Evolutionary conservation across 805 yeast genomes (phyloP), one percentile per base, ranked within the genome.

Genomic region (Zygosaccharomyces siamensis): DNA sequence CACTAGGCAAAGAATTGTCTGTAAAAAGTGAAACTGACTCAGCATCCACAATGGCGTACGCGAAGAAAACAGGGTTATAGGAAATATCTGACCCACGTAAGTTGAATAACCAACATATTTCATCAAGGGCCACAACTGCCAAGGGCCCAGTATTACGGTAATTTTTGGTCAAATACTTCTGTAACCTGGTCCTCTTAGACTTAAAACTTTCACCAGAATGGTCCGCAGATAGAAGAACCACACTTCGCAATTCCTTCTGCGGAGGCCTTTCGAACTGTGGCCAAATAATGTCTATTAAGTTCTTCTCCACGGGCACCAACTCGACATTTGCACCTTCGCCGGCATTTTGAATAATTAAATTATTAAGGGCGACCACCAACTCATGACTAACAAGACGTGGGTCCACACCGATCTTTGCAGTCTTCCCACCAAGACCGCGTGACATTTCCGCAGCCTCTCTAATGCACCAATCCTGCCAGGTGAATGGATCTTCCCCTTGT

Each of bases 21-120:
- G 82, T 70, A 61, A 83, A 88, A 12, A 88, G 68, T 4, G 62
- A 59, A 2, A 82, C 77, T 2, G 60, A 56, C 1, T 69, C 69
- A 2, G 81, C 56, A 2, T 69, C 69, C 3, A 60, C 31, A 8
- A 83, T 65, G 41, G 76, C 59, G 53, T 78, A 78, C 7, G 90
- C 73, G 67, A 81, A 89, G 64, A 92, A 93, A 1, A 89, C 92
- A 0, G 98, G 97, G 60, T 84, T 84, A 63, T 77, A 92, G 4
- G 83, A 83, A 50, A 92, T 83, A 64, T 92, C 98, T 20, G 76
- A 78, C 4, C 90, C 87, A 54, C 99, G 79, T 48, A 92, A 69
- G 62, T 92, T 92, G 62, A 89, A 77, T 38, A 89, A 69, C 97
- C 97, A 90, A 6, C 96, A 93, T 53, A 89, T 80, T 57, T 90